Percentiles rank a stretch among this genome's conserved stretches.
These are phyloP conservation scores for Tilletia walkeri DNA, from an alignment of 1,284 basidiomycete species.

Conservation along the genomic window DNA sequence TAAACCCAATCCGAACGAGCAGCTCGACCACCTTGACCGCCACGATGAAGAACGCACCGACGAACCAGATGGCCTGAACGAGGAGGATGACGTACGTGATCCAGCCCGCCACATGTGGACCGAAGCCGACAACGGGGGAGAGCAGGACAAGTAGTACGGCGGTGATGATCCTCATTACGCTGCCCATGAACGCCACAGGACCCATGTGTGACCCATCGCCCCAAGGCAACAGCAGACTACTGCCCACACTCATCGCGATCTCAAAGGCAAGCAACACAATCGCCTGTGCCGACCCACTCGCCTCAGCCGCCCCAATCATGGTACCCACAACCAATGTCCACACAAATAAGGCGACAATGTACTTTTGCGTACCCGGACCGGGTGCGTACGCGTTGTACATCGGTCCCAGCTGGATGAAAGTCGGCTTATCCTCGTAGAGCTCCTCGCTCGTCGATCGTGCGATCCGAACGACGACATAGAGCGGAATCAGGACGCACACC, in stretches of 20 bases:
- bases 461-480: constrained; percentile 72
- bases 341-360: constrained; percentile 74
- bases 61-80: constrained; percentile 78
- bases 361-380: constrained; percentile 72
- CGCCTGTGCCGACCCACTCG: constrained; percentile 83
- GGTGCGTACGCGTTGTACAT: constrained; percentile 92
- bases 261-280: constrained; percentile 69
- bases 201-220: constrained; percentile 95
- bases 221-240: constrained; percentile 79
- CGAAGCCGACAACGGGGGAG: constrained; percentile 69
- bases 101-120: constrained; percentile 65
- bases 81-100: constrained; percentile 86
- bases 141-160: constrained; percentile 85
- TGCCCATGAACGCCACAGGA: constrained; percentile 83
- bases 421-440: constrained; percentile 88
- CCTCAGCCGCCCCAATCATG: constrained; percentile 83
- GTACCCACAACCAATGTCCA: constrained; percentile 77
- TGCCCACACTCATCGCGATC: constrained; percentile 39
- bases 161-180: constrained; percentile 81
- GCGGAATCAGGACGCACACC: constrained; percentile 75
- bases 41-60: constrained; percentile 76
- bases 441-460: constrained; percentile 78
- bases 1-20: constrained; percentile 72
- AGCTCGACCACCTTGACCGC: constrained; percentile 81
- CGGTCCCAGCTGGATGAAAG: constrained; percentile 85